Evolutionary conservation across 768 basidiomycete genomes (phyloP).

Genomic region (Boletus vinaceobasis): DNA sequence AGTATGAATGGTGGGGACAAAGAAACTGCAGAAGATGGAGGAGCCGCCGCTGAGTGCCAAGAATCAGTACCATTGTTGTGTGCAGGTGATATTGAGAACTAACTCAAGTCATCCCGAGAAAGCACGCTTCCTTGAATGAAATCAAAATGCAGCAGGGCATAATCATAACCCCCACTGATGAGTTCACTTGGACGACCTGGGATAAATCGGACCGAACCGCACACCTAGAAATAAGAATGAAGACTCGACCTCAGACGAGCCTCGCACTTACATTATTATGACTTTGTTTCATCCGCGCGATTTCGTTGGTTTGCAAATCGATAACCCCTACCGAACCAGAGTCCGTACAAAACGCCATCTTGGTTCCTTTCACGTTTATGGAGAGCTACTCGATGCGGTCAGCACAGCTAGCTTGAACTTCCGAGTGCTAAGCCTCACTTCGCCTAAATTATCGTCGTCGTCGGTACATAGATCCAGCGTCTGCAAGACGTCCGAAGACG

Average conservation of each 20-base stretch:
- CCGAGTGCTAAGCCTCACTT: constrained; percentile 42
- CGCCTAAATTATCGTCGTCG: constrained; percentile 62
- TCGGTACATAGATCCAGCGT: constrained; percentile 46
- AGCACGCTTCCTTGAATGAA: constrained; percentile 51
- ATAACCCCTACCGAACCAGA: constrained; percentile 65
- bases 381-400: constrained; percentile 53
- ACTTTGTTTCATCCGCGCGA: constrained; percentile 56
- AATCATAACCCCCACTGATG: constrained; percentile 78
- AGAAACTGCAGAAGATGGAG: constrained; percentile 46
- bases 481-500: constrained; percentile 44
- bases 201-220: constrained; percentile 66
- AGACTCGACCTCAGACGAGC: background rate
- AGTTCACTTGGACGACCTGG: constrained; percentile 68
- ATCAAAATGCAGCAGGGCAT: constrained; percentile 65
- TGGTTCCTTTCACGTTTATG: constrained; percentile 49
- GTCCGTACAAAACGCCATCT: constrained; percentile 68
- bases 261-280: constrained; percentile 57
- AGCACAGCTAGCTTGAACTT: constrained; percentile 23
- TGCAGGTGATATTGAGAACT: constrained; percentile 7
- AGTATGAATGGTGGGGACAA: constrained; percentile 76
- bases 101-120: constrained; percentile 60
- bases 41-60: constrained; percentile 32
- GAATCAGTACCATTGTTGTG: background rate
- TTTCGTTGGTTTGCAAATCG: constrained; percentile 46
- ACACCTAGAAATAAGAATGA: constrained; percentile 48